A percentile compares a stretch with the other conserved stretches of the same genome.
phyloP scores from a whole-genome alignment of 176 grass and related monocot genomes.

The Eleusine coracana region DNA sequence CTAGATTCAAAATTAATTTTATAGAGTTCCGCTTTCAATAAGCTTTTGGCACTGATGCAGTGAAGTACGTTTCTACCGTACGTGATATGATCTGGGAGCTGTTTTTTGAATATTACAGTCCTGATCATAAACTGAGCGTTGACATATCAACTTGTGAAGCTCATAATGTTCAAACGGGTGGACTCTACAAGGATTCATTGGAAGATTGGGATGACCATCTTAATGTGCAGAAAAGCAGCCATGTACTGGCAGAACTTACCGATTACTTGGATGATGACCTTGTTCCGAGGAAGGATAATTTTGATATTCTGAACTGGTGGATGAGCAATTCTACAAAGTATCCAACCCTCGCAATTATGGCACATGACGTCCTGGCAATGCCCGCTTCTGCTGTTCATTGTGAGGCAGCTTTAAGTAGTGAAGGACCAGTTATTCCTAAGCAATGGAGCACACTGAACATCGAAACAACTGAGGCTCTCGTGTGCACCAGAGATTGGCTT shows the following conservation, averaged over 20 bases:
- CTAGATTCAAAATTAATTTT: conserved; percentile 45
- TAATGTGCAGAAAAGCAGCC: conserved; percentile 45
- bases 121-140: conserved; percentile 9
- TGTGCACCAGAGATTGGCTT: conserved; percentile 55
- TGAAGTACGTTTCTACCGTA: conserved; percentile 34
- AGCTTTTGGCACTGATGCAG: conserved; percentile 41
- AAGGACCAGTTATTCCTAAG: conserved; percentile 37
- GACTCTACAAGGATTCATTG: conserved; percentile 47
- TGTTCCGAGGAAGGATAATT: conserved; percentile 59
- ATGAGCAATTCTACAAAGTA: conserved; percentile 52
- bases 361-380: conserved; percentile 52
- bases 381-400: conserved; percentile 50
- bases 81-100: conserved; percentile 29
- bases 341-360: conserved; percentile 52
- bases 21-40: conserved; percentile 42
- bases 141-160: conserved; percentile 8
- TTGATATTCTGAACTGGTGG: conserved; percentile 63
- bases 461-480: conserved; percentile 57
- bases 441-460: conserved; percentile 54
- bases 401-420: conserved; percentile 27
- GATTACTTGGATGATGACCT: conserved; percentile 53
- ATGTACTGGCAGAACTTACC: conserved; percentile 45
- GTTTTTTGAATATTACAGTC: conserved; percentile 40
- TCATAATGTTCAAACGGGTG: conserved; percentile 23
- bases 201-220: conserved; percentile 59